Base-by-base conservation (phyloP, 2,329 filamentous ascomycete genomes). In the Phialophora expanda region DNA sequence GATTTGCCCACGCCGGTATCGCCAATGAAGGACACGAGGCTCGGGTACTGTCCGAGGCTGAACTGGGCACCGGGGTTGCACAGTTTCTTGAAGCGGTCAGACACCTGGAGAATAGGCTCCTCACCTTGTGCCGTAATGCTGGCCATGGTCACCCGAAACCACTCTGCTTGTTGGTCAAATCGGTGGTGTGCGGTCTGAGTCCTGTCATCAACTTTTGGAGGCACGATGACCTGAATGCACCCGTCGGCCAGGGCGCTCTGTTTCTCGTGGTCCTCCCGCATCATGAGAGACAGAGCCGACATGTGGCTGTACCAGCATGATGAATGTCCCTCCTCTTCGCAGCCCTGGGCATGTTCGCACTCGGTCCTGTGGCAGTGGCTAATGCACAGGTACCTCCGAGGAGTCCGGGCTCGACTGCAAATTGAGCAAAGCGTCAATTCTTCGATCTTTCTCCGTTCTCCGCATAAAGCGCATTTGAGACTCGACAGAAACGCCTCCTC, bases 51-150 rank as follows among this genome's bases (percentile, higher is more conserved):
- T 24, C 55, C 55, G 14, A 57, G 55, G 22, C 55, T 57, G 38
- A 41, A 57, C 14, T 57, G 55, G 11, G 55, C 55, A 38, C 34
- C 22, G 8, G 55, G 55, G 22, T 57, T 57, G 55, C 55, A 57
- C 11, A 57, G 34, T n/a, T 57, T 57, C 30, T 57, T 57, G 55
- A 57, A 57, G 2, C 55, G 55, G 55, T 57, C 55, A 44, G 55
- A 44, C 4, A 57, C 55, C 24, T 57, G 55, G 20, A 57, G 38
- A 26, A 46, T 57, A 14, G 55, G 55, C 24, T 57, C 34, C 41
- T 57, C 55, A 4, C 55, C 55, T 44, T 57, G 55, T 9, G 55
- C 55, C 3, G 55, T 57, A 11, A 41, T 24, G 22, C 34, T 57
- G 9, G 55, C 34, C 55, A 57, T 57, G 14, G 55, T 57, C 34